These are phyloP conservation scores for Teratosphaeriaceae sp. DNA, from an alignment of 2,329 filamentous ascomycete genomes.

Conservation along the genomic window DNA sequence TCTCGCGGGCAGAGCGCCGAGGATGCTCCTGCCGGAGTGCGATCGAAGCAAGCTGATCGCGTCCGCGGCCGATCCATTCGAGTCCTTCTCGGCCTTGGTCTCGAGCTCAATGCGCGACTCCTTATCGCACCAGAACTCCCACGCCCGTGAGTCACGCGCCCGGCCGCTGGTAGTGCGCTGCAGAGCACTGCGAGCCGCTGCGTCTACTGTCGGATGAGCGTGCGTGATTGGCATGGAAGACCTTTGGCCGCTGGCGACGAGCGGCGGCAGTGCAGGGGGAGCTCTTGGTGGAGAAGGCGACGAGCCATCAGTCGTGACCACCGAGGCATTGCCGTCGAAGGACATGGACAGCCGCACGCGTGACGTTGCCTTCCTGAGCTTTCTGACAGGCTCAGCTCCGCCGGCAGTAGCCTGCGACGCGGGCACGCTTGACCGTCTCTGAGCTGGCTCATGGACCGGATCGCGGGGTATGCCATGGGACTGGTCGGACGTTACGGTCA, in stretches of 20 bases:
- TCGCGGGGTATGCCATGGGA: too few relatives aligned
- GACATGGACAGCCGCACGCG: slow-evolving; percentile 74
- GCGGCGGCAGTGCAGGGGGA: slow-evolving; percentile 20
- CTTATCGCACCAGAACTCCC: slow-evolving; percentile 85
- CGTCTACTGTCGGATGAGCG: slow-evolving; percentile 27
- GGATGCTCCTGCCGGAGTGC: slow-evolving; percentile 51
- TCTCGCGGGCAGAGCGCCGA: slow-evolving; percentile 53
- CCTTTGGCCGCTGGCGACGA: slow-evolving; percentile 32
- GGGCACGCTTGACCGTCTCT: too few relatives aligned
- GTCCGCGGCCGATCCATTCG: slow-evolving; percentile 69
- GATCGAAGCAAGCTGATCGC: slow-evolving; percentile 77
- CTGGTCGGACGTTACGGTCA: too few relatives aligned
- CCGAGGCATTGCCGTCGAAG: slow-evolving; percentile 82
- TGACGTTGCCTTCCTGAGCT: slow-evolving; percentile 32
- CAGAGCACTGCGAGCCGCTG: slow-evolving; percentile 19
- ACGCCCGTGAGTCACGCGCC: slow-evolving; percentile 79
- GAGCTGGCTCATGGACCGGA: too few relatives aligned
- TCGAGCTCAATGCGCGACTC: slow-evolving; percentile 73
- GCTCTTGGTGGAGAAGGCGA: slow-evolving; percentile 60
- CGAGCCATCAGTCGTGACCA: slow-evolving; percentile 62
- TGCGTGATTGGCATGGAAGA: slow-evolving; percentile 32
- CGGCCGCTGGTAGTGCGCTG: slow-evolving; percentile 54
- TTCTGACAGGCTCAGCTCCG: neutral
- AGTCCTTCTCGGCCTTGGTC: slow-evolving; percentile 73
- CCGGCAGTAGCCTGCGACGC: neutral